Evolutionary conservation across 345 rosid species (phyloP).

Genomic region (Salix dunnii): DNA sequence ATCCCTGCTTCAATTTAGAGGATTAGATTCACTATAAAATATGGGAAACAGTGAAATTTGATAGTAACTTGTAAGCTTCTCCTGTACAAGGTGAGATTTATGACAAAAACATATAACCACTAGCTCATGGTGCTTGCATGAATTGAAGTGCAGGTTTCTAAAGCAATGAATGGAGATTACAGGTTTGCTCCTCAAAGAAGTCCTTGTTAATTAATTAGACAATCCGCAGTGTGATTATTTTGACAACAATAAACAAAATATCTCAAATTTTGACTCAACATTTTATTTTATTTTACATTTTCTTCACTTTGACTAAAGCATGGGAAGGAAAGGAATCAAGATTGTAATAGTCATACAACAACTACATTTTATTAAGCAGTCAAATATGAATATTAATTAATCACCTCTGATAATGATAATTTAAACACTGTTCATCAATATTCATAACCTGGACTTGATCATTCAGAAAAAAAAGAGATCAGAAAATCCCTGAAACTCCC

Average conservation of each 20-base stretch:
- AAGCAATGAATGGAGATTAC: not conserved
- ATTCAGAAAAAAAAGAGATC: not conserved
- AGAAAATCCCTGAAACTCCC: not conserved
- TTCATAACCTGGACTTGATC: not conserved
- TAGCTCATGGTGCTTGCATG: not conserved
- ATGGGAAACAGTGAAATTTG: not conserved
- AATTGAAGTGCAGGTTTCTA: not conserved
- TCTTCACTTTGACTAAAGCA: not conserved
- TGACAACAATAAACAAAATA: not conserved
- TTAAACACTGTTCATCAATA: not conserved
- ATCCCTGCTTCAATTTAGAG: slow-evolving; percentile 38
- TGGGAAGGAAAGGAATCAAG: not conserved
- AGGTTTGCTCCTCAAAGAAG: not conserved
- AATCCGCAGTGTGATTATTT: not conserved
- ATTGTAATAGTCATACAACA: not conserved
- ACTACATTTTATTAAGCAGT: not conserved
- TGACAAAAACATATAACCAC: not conserved
- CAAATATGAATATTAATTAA: not conserved
- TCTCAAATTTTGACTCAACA: not conserved
- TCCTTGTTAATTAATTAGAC: not conserved
- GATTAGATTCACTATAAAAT: not conserved
- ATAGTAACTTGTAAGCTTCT: not conserved
- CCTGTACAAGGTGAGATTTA: not conserved
- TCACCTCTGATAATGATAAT: not conserved
- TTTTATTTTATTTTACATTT: not conserved